Base-by-base conservation (phyloP, 2,329 filamentous ascomycete genomes). In the Tothia fuscella region DNA sequence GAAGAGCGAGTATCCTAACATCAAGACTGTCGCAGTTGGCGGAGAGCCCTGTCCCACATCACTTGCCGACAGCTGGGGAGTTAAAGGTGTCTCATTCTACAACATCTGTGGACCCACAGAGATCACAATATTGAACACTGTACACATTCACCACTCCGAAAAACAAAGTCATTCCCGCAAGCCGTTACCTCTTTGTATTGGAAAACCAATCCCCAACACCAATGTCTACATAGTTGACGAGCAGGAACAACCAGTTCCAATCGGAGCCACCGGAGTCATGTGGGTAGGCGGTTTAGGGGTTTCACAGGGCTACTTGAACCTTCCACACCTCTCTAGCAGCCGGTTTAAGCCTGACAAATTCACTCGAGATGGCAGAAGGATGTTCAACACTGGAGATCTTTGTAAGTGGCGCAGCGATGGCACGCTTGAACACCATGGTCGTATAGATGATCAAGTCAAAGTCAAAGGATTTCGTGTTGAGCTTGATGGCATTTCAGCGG, bases 361-460 rank as follows among this genome's bases (percentile, higher is more conserved):
- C 49, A 51, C 58, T 6, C 61, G 62, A 33, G 63, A 75, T 46
- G 70, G 71, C 68, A 73, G 56, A 2, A 60, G 59, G 48, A 76
- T 77, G 68, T 78, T 74, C 56, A 72, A 74, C 49, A 78, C 74
- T 2, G 74, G 74, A 5, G 74, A 78, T 48, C 61, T 78, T 17
- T 72, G 68, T 14, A 61, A 63, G 10, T 77, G 73, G 72, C 61
- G 62, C 28, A 51, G 60, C 2, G 66, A 74, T 49, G 73, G 74
- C 9, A 65, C 62, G 20, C 59, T 78, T 28, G 64, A 73, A 32
- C 72, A 70, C 17, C 64, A 74, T 25, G 73, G 74, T 3, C 66
- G 74, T 26, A 63, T 63, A n/a, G 74, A 78, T 48, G 73, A 77
- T 46, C 74, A 78, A 51, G 69, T 78, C 45, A 78, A 78, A 55